Percentiles rank a stretch among this genome's conserved stretches.
These are phyloP conservation scores for Thelonectria blattea DNA, from an alignment of 2,329 filamentous ascomycete genomes.

Conservation along the genomic window DNA sequence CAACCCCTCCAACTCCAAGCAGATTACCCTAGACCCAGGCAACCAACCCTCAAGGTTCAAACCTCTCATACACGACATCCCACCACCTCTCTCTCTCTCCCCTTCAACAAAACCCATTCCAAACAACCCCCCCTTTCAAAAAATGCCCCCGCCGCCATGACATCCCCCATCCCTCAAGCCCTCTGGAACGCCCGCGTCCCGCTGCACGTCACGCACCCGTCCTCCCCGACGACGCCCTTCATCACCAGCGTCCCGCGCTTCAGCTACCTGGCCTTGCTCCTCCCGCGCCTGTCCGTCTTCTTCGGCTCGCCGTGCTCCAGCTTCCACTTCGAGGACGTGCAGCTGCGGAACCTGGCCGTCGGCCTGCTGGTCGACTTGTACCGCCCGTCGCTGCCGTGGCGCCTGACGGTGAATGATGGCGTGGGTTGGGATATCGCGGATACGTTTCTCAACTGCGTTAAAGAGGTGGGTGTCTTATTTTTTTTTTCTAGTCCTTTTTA, in stretches of 20 bases:
- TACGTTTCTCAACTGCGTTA: constrained; percentile 69
- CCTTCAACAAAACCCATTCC: not conserved
- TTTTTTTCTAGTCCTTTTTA: no score
- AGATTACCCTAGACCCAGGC: constrained; percentile 15
- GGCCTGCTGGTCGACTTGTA: constrained; percentile 64
- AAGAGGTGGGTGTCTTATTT: constrained; percentile 55
- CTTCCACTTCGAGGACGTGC: constrained; percentile 63
- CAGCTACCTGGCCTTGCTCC: constrained; percentile 63
- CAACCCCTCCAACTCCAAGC: not conserved
- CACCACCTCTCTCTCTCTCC: not conserved
- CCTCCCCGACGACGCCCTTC: constrained; percentile 55
- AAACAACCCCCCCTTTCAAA: not conserved
- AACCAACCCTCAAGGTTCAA: not conserved
- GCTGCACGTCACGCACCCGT: constrained; percentile 59
- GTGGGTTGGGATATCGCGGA: constrained; percentile 65
- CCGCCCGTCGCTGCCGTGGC: constrained; percentile 60
- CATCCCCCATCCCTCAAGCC: constrained; percentile 48
- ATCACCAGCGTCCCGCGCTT: constrained; percentile 62
- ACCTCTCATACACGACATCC: not conserved
- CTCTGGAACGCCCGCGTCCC: constrained; percentile 63
- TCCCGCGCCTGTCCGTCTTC: constrained; percentile 60
- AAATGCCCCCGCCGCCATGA: constrained; percentile 36
- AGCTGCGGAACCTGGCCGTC: constrained; percentile 59
- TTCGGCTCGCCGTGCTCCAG: constrained; percentile 62
- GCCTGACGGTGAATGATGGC: constrained; percentile 60